Evolutionary conservation across 768 basidiomycete genomes (phyloP).

Genomic region (Strobilomyces echinocephalus): DNA sequence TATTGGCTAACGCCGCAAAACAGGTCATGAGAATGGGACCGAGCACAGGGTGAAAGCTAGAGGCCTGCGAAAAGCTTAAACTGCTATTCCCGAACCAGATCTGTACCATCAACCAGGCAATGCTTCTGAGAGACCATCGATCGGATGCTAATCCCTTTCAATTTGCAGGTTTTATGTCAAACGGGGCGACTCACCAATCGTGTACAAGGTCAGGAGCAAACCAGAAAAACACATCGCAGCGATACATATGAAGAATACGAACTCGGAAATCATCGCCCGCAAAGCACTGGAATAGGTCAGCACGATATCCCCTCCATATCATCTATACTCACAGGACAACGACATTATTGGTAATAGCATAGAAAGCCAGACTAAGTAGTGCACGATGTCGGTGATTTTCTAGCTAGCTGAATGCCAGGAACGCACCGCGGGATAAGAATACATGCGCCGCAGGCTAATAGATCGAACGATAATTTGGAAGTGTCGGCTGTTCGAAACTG

Average conservation of each 20-base stretch:
- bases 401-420: not conserved
- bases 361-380: slow-evolving; percentile 62
- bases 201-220: slow-evolving; percentile 52
- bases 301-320: not conserved
- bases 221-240: slow-evolving; percentile 81
- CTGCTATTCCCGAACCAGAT: slow-evolving; percentile 84
- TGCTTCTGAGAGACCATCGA: slow-evolving; percentile 38
- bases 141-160: slow-evolving; percentile 27
- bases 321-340: slow-evolving; percentile 58
- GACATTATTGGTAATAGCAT: slow-evolving; percentile 73
- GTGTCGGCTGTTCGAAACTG: slow-evolving; percentile 32
- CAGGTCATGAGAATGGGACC: slow-evolving; percentile 76
- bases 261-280: slow-evolving; percentile 78
- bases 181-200: slow-evolving; percentile 35
- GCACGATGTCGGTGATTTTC: not conserved
- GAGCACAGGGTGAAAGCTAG: slow-evolving; percentile 63
- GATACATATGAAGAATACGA: slow-evolving; percentile 73
- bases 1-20: slow-evolving; percentile 77
- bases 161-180: slow-evolving; percentile 19
- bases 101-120: slow-evolving; percentile 81
- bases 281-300: slow-evolving; percentile 50
- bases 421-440: slow-evolving; percentile 76
- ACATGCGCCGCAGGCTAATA: slow-evolving; percentile 80
- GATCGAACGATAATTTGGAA: slow-evolving; percentile 69
- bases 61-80: slow-evolving; percentile 51